A percentile compares a stretch with the other conserved stretches of the same genome.
These are phyloP conservation scores for Moesziomyces sp. DNA, from an alignment of 1,284 basidiomycete species.

Conservation along the genomic window DNA sequence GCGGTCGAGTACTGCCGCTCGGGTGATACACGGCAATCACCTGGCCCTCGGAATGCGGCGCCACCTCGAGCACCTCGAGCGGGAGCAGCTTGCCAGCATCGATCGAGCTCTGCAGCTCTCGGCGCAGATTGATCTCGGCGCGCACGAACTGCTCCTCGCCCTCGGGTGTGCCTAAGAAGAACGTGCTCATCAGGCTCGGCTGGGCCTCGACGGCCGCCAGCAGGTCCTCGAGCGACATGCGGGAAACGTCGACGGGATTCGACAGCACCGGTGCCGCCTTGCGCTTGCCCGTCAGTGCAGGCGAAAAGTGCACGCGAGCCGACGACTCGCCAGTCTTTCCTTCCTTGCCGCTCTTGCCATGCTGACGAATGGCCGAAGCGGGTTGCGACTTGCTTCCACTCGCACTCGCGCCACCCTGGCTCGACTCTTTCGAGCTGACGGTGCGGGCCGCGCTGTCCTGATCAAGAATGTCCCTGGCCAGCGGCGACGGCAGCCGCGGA, in stretches of 20 bases:
- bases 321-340: conserved; percentile 25
- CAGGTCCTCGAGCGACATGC: conserved; percentile 70
- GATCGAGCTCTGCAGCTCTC: conserved; percentile 69
- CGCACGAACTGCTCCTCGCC: conserved; percentile 71
- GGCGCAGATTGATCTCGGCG: conserved; percentile 69
- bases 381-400: conserved; percentile 38
- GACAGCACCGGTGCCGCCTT: conserved; percentile 56
- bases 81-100: conserved; percentile 68
- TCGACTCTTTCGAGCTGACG: not conserved
- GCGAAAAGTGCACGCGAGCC: conserved; percentile 55
- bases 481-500: conserved; percentile 36
- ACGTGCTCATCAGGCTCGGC: conserved; percentile 66
- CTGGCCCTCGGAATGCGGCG: conserved; percentile 66
- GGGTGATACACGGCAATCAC: conserved; percentile 70
- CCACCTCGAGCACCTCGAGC: conserved; percentile 67
- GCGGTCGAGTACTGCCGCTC: conserved; percentile 70
- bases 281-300: conserved; percentile 65
- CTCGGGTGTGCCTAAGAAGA: conserved; percentile 68
- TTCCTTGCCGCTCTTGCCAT: conserved; percentile 43
- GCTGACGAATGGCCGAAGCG: conserved; percentile 38
- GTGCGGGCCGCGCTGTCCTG: conserved; percentile 14
- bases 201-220: conserved; percentile 70
- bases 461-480: conserved; percentile 42
- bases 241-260: conserved; percentile 66
- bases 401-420: not conserved